Base-by-base conservation (phyloP, 1,139 yeast genomes). In the Debaryomyces coudertii region DNA sequence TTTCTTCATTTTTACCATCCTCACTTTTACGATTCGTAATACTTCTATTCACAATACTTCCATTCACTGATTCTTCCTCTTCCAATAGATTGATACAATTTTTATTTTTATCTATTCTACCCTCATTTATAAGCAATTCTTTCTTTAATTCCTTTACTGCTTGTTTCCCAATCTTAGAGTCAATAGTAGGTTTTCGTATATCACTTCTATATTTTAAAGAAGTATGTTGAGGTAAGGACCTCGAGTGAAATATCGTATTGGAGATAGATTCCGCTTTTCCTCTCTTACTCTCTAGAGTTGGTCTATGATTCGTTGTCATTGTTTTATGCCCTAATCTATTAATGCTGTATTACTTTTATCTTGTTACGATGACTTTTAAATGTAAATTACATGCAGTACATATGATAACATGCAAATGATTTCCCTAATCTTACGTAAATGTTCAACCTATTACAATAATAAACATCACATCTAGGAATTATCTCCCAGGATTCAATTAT, bases 241-340 rank as follows among this genome's bases (percentile, higher is more conserved):
- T 70, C 2, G 90, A 77, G 62, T 90, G 96, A 11, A 73, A 64
- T 9, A 85, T 87, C 36, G 79, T 62, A 44, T 71, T 71, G 12
- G 54, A 50, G 22, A 75, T 72, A 1, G 58, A 56, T 43, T 76
- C 66, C 25, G 69, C 71, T 54, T 79, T 80, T 4, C 97, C 97
- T 56, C 83, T 77, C 47, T 95, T 90, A 49, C 93, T 88, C 58
- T 90, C 97, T 51, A 89, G 76, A 7, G 95, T 89, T 0, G 97
- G 97, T 62, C 95, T 77, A 61, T 89, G 96, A 41, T 95, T 93
- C 2, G 96, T 85, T 1, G 96, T 87, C 96, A 89, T 89, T 33
- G n/a, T 33, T 31, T n/a, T 18, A 18, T 20, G 20, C n/a, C 22
- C 16, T n/a, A 27, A 18, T 15, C 28, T 15, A 27, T 6, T 11